Conservation (phyloP, 805 yeast genomes). For the Teunomyces pallodes region DNA sequence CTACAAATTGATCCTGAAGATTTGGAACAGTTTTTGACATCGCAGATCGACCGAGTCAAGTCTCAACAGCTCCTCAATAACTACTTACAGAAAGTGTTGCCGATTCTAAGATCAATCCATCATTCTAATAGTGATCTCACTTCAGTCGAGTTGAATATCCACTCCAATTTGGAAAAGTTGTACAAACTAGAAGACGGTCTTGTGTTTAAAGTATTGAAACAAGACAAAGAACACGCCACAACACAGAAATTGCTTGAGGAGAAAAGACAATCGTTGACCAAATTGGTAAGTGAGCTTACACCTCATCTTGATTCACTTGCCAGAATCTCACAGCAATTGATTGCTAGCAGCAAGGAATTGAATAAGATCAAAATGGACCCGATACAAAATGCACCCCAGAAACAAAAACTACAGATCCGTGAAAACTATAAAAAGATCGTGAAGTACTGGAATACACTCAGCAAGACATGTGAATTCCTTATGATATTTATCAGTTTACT, state of each 20-base stretch:
- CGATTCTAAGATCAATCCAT: slow-evolving; percentile 34
- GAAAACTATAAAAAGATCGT: slow-evolving; percentile 11
- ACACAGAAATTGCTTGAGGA: neutral
- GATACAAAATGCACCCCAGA: neutral
- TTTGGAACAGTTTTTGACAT: slow-evolving; percentile 15
- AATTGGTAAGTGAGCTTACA: neutral
- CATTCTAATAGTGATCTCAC: slow-evolving; percentile 25
- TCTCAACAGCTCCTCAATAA: slow-evolving; percentile 22
- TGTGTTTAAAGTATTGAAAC: slow-evolving; percentile 13
- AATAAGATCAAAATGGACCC: slow-evolving; percentile 4
- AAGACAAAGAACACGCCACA: slow-evolving; percentile 4
- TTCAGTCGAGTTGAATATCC: slow-evolving; percentile 23
- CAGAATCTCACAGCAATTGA: neutral
- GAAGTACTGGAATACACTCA: slow-evolving; percentile 17
- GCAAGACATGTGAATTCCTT: slow-evolving; percentile 25
- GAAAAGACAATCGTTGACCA: neutral
- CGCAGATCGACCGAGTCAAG: slow-evolving; percentile 23
- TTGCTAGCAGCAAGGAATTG: slow-evolving; percentile 1
- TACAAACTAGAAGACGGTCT: slow-evolving; percentile 11
- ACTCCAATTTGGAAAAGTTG: slow-evolving; percentile 19
- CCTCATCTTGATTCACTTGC: neutral
- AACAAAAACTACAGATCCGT: neutral
- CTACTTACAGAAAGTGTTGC: slow-evolving; percentile 27
- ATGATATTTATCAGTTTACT: slow-evolving; percentile 31
- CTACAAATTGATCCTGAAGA: slow-evolving; percentile 10